phyloP scores from a whole-genome alignment of 1,284 basidiomycete species.

The Rhodotorula sp. region DNA sequence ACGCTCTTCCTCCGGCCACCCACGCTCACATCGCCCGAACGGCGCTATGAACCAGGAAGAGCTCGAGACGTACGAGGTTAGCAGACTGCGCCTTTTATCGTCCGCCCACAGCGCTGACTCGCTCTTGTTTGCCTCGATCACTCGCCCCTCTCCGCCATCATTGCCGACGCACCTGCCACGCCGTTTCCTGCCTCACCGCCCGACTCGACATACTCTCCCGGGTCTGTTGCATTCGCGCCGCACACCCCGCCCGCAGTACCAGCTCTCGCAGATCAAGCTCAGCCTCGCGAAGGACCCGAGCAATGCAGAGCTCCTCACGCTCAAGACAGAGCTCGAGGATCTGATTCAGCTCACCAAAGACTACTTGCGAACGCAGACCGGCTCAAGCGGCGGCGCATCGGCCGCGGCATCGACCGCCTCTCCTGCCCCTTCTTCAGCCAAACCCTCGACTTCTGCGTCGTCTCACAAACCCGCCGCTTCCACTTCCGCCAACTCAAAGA shows the following conservation, averaged over 20 bases:
- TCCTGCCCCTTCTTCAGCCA: conserved; percentile 13
- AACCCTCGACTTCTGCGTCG: background rate
- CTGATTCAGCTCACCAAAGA: conserved; percentile 82
- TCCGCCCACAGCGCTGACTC: background rate
- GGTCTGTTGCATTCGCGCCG: no score
- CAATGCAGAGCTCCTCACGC: conserved; percentile 66
- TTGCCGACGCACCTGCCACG: background rate
- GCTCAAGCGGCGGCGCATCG: no score
- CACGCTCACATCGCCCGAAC: background rate
- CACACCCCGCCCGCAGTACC: conserved; percentile 20
- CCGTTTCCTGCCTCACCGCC: background rate
- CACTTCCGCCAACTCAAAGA: background rate
- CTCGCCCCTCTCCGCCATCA: background rate
- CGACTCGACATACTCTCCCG: no score
- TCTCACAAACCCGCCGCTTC: conserved; percentile 1
- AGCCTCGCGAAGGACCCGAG: conserved; percentile 78
- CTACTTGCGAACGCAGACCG: conserved; percentile 56
- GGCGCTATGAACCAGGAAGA: conserved; percentile 28
- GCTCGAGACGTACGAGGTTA: conserved; percentile 36
- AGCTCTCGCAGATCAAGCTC: conserved; percentile 68
- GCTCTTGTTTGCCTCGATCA: background rate
- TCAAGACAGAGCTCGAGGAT: conserved; percentile 81
- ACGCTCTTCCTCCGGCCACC: background rate
- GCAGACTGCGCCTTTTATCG: background rate
- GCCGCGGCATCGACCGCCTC: conserved; percentile 20